A percentile compares a stretch with the other conserved stretches of the same genome.
These are phyloP conservation scores for Cyclotella baltica DNA, from an alignment of 108 stramenopile species.

Conservation along the genomic window DNA sequence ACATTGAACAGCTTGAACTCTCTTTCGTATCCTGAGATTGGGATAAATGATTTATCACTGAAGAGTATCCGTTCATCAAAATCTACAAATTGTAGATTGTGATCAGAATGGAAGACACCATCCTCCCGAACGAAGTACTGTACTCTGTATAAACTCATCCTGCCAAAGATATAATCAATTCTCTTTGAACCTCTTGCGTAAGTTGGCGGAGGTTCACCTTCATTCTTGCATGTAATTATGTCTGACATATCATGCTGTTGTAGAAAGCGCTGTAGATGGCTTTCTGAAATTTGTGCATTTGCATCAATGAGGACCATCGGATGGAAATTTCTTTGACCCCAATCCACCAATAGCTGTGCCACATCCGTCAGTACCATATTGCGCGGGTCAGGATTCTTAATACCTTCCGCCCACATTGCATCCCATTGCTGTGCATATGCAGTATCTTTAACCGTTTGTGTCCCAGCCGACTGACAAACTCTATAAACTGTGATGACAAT, in stretches of 20 bases:
- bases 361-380: background rate
- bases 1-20: background rate
- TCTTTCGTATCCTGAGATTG: background rate
- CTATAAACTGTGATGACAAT: background rate
- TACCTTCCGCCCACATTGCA: background rate
- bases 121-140: background rate
- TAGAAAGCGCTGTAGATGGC: background rate
- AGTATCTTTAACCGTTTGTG: background rate
- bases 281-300: background rate
- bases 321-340: background rate
- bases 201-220: background rate
- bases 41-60: background rate
- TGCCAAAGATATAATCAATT: constrained; percentile 3
- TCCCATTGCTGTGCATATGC: background rate
- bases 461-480: background rate
- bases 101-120: background rate
- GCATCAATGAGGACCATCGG: background rate
- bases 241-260: background rate
- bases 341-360: background rate
- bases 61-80: background rate
- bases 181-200: background rate
- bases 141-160: background rate
- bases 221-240: background rate
- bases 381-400: constrained; percentile 3
- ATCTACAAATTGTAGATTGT: background rate